Percentiles rank a stretch among this genome's conserved stretches.
Conservation (phyloP, 2,329 filamentous ascomycete species). For the Curvularia lunata region DNA sequence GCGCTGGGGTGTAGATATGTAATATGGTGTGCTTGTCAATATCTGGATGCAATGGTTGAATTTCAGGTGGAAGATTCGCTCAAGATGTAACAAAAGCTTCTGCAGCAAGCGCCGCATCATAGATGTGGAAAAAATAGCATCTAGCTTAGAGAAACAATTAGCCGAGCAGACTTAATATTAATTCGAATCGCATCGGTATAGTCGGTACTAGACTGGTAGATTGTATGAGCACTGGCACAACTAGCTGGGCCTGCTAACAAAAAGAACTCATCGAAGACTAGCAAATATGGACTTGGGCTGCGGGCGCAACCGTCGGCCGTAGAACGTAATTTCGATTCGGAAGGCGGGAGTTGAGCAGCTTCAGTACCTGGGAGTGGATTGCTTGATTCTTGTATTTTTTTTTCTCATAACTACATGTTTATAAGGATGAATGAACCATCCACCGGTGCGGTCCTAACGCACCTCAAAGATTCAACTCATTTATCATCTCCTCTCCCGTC, state of each 20-base stretch:
- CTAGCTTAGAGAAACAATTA: not conserved
- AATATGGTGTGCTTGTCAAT: not conserved
- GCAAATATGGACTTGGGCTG: no score
- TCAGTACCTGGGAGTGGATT: no score
- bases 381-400: no score
- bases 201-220: no score
- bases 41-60: not conserved
- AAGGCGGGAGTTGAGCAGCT: no score
- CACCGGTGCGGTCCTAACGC: not conserved
- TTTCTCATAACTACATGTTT: no score
- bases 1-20: not conserved
- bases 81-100: not conserved
- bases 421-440: not conserved
- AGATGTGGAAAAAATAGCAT: not conserved
- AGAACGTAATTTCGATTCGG: no score
- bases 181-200: no score
- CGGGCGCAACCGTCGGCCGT: no score
- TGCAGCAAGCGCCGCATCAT: not conserved
- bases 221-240: no score
- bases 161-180: not conserved
- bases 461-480: constrained; percentile 34
- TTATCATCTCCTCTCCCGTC: constrained; percentile 35
- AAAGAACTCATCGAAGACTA: no score
- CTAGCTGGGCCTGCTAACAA: no score
- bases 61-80: not conserved